Evolutionary conservation across 768 basidiomycete species (phyloP), one percentile per base, ranked within the genome.

Genomic region (Boletus vermiculosoides): DNA sequence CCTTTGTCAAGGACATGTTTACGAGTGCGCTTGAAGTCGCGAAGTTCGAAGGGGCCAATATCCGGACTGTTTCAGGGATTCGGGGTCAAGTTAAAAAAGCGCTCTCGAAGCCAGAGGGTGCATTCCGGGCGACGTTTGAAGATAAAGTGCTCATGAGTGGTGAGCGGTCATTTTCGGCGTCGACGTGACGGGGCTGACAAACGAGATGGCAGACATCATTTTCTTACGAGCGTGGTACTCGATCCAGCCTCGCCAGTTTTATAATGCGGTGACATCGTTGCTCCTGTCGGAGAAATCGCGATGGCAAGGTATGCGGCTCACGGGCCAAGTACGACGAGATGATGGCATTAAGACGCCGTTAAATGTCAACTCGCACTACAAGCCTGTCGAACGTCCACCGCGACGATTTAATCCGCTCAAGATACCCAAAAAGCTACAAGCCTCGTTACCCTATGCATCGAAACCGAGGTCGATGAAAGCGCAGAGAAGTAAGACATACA

Each of bases 1-100:
- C 94, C 3, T 99, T 98, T 73, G 77, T 99, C 63, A 93, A 88
- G 78, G 93, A 97, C 66, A 99, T 99, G 97, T 99, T 99, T 77
- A 87, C 75, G 52, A 86, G 84, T 55, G 87, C 93, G 33, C 80
- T 98, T 33, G 97, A 99, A 73, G 94, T 98, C 13, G 94, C 94
- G 55, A 98, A 97, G 73, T 98, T 99, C 64, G 97, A 99, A 72
- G 97, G 97, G 18, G 97, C 97, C n/a, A 93, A 89, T 70, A 84
- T 99, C 54, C 80, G 87, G 57, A 98, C 96, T 0, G 97, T 98
- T 8, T 94, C 92, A 7, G 97, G 97, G 12, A 92, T 99, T 54
- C 78, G 97, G 45, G 97, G 97, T 4, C 96, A 98, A 72, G 85
- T 99, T 50, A 99, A 99, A 78, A 98, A 96, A 73, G 94, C 91